Evolutionary conservation across 176 grass and related monocot species (phyloP), one percentile per base, ranked within the genome.

Genomic region (Musa schizocarpa): DNA sequence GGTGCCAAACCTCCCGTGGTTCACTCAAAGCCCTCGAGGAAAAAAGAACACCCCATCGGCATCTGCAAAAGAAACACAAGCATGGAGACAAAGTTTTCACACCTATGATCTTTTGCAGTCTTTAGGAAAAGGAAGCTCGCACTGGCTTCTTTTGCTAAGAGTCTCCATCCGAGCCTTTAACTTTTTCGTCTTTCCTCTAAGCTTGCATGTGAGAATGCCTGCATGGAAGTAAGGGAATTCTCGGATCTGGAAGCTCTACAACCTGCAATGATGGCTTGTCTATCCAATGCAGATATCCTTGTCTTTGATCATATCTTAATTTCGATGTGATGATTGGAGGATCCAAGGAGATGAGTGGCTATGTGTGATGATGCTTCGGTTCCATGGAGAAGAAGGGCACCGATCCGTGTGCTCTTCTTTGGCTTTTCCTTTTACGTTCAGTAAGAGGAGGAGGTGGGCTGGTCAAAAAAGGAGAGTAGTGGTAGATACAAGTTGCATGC

Each of bases 171-270:
- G 9, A 13, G 55, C 21, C 53, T 49, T 62, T 51, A 25, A 25
- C 20, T n/a, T 16, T 50, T 50, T 17, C 13, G 4, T 43, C 13
- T 43, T 48, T 9, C 65, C 29, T 17, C 1, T 43, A 62, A n/a
- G 12, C 21, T 52, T 76, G 27, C 6, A 54, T 12, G 52, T 53
- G 48, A 69, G 83, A 43, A 5, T 43, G 52, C 64, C 63, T 81
- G 83, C 83, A 85, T 85, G 83, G 62, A 85, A 85, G 83, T 85
- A 85, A 85, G 83, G 54, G 73, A 85, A 76, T 80, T 85, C 83
- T 85, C 73, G 83, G 83, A 85, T 85, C 83, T 64, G 78, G 73
- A 80, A 76, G 74, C 74, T n/a, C 58, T 76, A 51, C 71, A 24
- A 57, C 26, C 66, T 34, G 27, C 67, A 50, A 24, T 49, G 11